Evolutionary conservation across 208 protist genomes (phyloP).

Genomic region (Leptomonas pyrrhocoris): DNA sequence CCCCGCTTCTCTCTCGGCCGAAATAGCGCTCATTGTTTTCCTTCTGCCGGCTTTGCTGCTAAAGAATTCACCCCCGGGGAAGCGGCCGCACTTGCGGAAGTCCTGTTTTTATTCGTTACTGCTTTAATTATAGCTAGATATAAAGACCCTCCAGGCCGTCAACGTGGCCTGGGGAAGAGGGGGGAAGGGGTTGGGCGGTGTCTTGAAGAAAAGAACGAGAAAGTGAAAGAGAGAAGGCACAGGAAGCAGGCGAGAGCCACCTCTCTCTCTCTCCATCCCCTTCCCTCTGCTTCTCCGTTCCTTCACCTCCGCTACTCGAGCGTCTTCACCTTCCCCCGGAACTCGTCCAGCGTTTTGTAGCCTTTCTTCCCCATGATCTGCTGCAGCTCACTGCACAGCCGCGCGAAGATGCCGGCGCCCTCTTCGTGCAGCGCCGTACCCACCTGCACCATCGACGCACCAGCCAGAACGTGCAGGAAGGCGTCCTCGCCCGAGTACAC

Average conservation of each 20-base stretch:
- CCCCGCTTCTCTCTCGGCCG: not conserved
- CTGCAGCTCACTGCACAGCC: conserved; percentile 65
- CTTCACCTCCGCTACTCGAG: conserved; percentile 42
- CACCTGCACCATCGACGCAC: conserved; percentile 88
- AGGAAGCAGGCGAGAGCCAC: not conserved
- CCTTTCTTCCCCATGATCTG: conserved; percentile 87
- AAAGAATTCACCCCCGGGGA: too few species aligned
- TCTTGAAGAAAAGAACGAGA: too few species aligned
- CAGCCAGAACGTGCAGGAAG: conserved; percentile 85
- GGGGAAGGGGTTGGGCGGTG: too few species aligned
- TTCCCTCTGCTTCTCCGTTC: conserved; percentile 2
- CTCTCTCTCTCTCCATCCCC: not conserved
- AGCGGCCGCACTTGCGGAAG: too few species aligned
- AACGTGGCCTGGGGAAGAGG: too few species aligned
- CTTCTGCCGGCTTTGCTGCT: too few species aligned
- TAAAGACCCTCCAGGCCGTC: not conserved
- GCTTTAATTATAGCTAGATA: too few species aligned
- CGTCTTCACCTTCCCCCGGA: conserved; percentile 85
- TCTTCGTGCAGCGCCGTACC: conserved; percentile 84
- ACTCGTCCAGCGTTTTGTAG: conserved; percentile 86
- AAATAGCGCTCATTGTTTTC: not conserved
- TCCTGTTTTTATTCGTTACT: too few species aligned
- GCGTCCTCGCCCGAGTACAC: conserved; percentile 84
- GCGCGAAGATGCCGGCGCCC: conserved; percentile 74
- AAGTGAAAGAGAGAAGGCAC: not conserved